phyloP scores from a whole-genome alignment of 306 rosid genomes.

The Cicer arietinum region DNA sequence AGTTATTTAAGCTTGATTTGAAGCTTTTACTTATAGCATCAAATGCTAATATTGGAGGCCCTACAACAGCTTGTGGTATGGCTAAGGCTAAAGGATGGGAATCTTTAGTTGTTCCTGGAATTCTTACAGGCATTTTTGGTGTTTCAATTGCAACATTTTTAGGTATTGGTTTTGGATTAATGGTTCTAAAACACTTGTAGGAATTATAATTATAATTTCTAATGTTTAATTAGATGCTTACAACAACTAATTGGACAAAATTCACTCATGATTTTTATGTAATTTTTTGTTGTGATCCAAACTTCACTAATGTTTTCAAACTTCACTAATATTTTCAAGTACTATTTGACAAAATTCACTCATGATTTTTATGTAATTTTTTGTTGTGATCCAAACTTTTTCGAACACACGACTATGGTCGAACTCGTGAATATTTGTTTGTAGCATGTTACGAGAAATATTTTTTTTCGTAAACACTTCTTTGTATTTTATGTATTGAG shows the following conservation, averaged over 20 bases:
- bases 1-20: constrained; percentile 62
- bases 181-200: constrained; percentile 61
- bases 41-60: constrained; percentile 85
- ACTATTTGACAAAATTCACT: neutral
- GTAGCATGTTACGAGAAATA: no score
- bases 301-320: no score
- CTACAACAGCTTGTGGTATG: constrained; percentile 90
- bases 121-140: constrained; percentile 79
- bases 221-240: neutral
- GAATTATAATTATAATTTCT: neutral
- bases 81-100: constrained; percentile 77
- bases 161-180: constrained; percentile 67
- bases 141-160: constrained; percentile 68
- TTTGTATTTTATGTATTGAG: no score
- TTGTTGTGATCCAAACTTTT: no score
- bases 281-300: no score
- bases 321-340: no score
- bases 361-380: neutral
- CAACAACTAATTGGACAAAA: neutral
- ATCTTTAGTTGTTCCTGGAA: constrained; percentile 73
- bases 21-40: constrained; percentile 73
- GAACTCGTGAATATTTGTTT: no score
- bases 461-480: no score
- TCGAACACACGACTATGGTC: no score
- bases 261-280: neutral